These are phyloP conservation scores for Phytophthora uliginosa DNA, from an alignment of 352 stramenopile genomes.

Conservation along the genomic window DNA sequence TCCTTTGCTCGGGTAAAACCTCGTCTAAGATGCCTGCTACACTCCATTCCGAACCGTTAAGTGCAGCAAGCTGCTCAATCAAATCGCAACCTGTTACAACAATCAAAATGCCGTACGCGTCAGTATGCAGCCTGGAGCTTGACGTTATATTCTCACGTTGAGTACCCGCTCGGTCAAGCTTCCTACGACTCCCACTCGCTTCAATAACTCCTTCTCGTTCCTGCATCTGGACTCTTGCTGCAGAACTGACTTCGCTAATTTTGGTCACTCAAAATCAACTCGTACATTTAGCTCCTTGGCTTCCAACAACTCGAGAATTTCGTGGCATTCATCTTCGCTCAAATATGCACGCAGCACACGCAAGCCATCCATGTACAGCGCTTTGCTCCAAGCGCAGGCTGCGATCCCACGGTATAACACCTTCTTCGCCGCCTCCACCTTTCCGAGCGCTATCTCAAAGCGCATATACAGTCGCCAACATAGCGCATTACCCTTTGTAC, in stretches of 20 bases:
- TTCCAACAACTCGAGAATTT: conserved; percentile 76
- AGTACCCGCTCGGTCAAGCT: conserved; percentile 13
- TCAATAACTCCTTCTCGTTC: conserved; percentile 1
- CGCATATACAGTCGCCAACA: conserved; percentile 81
- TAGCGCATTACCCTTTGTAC: conserved; percentile 65
- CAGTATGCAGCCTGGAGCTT: neutral
- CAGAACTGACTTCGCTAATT: conserved; percentile 9
- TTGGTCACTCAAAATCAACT: conserved; percentile 44
- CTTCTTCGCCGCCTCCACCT: conserved; percentile 74
- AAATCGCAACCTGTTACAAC: conserved; percentile 16
- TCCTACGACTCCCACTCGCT: neutral
- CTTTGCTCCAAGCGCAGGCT: conserved; percentile 84
- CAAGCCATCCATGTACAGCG: conserved; percentile 76
- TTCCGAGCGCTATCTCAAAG: conserved; percentile 80
- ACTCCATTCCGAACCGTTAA: conserved; percentile 32
- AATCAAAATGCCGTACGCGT: neutral
- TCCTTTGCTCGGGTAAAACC: conserved; percentile 41
- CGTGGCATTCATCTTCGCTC: conserved; percentile 62
- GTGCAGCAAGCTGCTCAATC: conserved; percentile 33
- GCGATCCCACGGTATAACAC: conserved; percentile 81
- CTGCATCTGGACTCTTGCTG: neutral
- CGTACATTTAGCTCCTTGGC: conserved; percentile 82
- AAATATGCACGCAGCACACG: conserved; percentile 74
- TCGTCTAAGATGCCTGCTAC: conserved; percentile 47
- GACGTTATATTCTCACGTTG: neutral